Evolutionary conservation across 2,329 filamentous ascomycete genomes (phyloP).

Genomic region (Emmonsiellopsis sp.): DNA sequence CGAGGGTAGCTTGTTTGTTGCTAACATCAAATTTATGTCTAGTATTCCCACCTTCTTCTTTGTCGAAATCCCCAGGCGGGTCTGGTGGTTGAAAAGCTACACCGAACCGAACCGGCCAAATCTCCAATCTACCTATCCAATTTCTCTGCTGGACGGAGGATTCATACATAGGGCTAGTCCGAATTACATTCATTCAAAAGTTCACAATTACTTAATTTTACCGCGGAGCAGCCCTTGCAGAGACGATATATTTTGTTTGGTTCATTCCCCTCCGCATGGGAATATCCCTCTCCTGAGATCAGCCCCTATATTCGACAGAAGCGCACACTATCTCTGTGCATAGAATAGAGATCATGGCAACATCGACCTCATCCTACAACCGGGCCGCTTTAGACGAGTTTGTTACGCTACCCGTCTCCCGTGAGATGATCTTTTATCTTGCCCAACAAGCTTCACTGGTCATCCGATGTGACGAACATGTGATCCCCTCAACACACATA

Average conservation of each 20-base stretch:
- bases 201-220: too few species aligned
- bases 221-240: too few species aligned
- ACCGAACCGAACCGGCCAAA: neutral
- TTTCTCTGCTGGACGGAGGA: neutral
- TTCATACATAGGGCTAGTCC: neutral
- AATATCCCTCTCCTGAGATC: neutral
- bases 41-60: neutral
- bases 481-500: conserved; percentile 26
- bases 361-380: conserved; percentile 20
- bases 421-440: conserved; percentile 39
- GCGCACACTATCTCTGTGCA: neutral
- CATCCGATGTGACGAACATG: conserved; percentile 45
- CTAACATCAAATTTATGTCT: neutral
- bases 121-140: neutral
- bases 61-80: neutral
- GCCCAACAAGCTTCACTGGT: conserved; percentile 38
- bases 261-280: neutral
- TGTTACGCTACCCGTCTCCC: conserved; percentile 36
- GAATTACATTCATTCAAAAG: neutral
- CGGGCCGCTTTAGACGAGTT: conserved; percentile 39
- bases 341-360: conserved; percentile 6
- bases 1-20: neutral
- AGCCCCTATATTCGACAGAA: neutral
- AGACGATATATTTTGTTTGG: neutral
- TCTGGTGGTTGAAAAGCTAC: neutral